These are phyloP conservation scores for Ganoderma lucidum DNA, from an alignment of 1,284 basidiomycete species.

Conservation along the genomic window DNA sequence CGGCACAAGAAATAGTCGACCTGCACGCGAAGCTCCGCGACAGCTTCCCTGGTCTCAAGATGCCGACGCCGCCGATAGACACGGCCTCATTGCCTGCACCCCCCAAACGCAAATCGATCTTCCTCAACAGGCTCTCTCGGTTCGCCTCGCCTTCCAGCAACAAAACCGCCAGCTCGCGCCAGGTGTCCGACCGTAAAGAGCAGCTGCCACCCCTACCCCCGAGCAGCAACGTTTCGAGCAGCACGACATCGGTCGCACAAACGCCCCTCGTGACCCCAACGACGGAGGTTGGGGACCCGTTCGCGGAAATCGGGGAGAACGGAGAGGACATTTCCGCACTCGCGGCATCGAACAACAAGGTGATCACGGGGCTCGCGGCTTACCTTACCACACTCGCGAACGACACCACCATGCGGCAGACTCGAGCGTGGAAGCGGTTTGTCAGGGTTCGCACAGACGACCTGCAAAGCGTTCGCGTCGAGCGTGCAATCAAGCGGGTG, in stretches of 20 bases:
- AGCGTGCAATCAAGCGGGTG: slow-evolving; percentile 87
- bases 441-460: slow-evolving; percentile 86
- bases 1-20: slow-evolving; percentile 77
- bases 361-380: slow-evolving; percentile 75
- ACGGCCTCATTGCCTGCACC: slow-evolving; percentile 57
- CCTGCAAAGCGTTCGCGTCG: slow-evolving; percentile 84
- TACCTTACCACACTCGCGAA: slow-evolving; percentile 84
- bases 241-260: slow-evolving; percentile 43
- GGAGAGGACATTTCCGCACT: slow-evolving; percentile 37
- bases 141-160: slow-evolving; percentile 71
- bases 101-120: slow-evolving; percentile 79
- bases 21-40: slow-evolving; percentile 78
- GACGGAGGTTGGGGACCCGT: slow-evolving; percentile 67
- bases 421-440: slow-evolving; percentile 86
- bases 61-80: slow-evolving; percentile 71
- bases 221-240: slow-evolving; percentile 30
- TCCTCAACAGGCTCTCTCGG: slow-evolving; percentile 83
- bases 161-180: slow-evolving; percentile 47
- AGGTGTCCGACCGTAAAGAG: slow-evolving; percentile 39
- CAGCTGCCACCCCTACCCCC: slow-evolving; percentile 22
- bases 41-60: slow-evolving; percentile 57
- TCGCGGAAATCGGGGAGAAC: slow-evolving; percentile 51
- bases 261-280: slow-evolving; percentile 61
- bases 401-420: slow-evolving; percentile 63
- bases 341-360: slow-evolving; percentile 48